phyloP scores from a whole-genome alignment of 495 filamentous ascomycete genomes.

The Terfezia boudieri region DNA sequence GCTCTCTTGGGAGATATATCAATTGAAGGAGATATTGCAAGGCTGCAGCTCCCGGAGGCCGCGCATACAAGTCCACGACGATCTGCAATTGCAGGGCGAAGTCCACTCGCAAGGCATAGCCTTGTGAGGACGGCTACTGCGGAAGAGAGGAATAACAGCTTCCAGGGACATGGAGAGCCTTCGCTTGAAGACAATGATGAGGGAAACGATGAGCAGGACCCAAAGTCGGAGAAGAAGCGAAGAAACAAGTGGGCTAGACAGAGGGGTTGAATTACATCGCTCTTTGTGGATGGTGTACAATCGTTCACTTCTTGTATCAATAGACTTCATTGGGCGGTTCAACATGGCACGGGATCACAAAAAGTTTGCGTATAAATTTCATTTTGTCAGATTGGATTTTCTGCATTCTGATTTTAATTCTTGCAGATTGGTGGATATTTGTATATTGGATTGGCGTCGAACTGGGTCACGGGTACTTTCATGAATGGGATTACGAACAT shows the following conservation, averaged over 20 bases:
- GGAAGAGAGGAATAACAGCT: slow-evolving; percentile 4
- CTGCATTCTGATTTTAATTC: not conserved
- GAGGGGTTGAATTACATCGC: too few species aligned
- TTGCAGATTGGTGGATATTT: not conserved
- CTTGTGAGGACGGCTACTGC: slow-evolving; percentile 15
- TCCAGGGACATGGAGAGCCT: not conserved
- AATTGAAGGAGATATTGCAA: slow-evolving; percentile 5
- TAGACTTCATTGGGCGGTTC: too few species aligned
- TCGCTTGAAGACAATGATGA: not conserved
- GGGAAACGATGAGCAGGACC: not conserved
- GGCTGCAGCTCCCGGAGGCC: slow-evolving; percentile 11
- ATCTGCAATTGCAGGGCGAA: slow-evolving; percentile 11
- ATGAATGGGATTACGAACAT: not conserved
- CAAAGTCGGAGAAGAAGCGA: not conserved
- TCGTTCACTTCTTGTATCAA: too few species aligned
- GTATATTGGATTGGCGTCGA: not conserved
- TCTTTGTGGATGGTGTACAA: too few species aligned
- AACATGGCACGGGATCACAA: not conserved
- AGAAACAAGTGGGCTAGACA: not conserved
- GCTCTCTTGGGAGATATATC: not conserved
- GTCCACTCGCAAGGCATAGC: slow-evolving; percentile 16
- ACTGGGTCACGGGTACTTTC: not conserved
- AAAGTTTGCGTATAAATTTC: not conserved
- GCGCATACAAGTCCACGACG: slow-evolving; percentile 8
- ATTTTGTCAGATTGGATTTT: not conserved